Base-by-base conservation (phyloP, 2,329 filamentous ascomycete species). In the Taxawa tesnikishii region DNA sequence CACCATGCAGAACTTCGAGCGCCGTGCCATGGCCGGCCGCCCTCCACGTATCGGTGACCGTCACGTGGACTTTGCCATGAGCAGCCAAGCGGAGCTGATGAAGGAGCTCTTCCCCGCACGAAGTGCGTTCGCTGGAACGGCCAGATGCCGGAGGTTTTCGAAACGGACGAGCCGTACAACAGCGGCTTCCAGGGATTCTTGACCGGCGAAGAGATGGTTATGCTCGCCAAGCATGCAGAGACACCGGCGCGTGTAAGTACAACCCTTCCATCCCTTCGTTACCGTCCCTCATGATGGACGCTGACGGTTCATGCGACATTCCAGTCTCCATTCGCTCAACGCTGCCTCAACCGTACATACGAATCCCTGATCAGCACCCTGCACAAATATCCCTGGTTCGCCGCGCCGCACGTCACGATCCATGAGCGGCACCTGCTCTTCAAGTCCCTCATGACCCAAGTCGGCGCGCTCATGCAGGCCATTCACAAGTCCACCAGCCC, bases 301-400 rank as follows among this genome's bases (percentile, higher is more conserved):
- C n/a, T n/a, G n/a, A n/a, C n/a, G n/a, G n/a, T n/a, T n/a, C n/a
- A n/a, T n/a, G n/a, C n/a, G n/a, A 23, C 25, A 37, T 12, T 29
- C 19, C 38, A 68, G 65, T 67, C 65, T 29, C 59, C 59, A 2
- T 70, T 66, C 39, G 56, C 58, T 16, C 47, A 46, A 23, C 67
- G 67, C 46, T 65, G 59, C 30, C 61, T 58, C 17, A 63, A 68
- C 44, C 63, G 67, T n/a, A 58, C 62, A 11, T 72, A 66, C 43
- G 68, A 72, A 47, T 55, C 54, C 11, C 58, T 65, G 31, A 66
- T 69, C 37, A 65, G 59, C 31, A 67, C 62, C 3, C 48, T 70
- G 12, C 56, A 61, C 50, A 71, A 70, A 61, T 70, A 63, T 38
- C 67, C 67, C 3, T 70, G 66, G 66, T 56, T 55, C 28, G 58